Evolutionary conservation across 2,329 filamentous ascomycete genomes (phyloP), one percentile per base, ranked within the genome.

Genomic region (Xylariaceae sp.): DNA sequence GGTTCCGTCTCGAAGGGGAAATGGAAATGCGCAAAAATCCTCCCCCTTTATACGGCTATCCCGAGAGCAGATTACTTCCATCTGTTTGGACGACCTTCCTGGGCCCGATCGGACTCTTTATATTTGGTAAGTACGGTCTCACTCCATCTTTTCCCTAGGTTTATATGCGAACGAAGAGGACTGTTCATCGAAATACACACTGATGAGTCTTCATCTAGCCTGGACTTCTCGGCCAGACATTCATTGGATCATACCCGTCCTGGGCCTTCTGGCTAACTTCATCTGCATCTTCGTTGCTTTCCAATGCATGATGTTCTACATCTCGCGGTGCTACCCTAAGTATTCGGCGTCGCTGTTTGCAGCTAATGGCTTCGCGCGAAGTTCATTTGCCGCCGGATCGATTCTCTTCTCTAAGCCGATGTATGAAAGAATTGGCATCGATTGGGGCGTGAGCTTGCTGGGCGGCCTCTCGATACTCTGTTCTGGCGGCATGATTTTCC

Each of bases 41-140:
- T 2, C 59, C 61, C 23, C 59, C 61, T 2, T 20, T 64, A 21
- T 62, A 62, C 52, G 61, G 61, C 6, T 53, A 47, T 42, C 62
- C 62, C 12, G 62, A 64, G 45, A 53, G 52, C 19, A 52, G 60
- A 32, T 23, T 75, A 7, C 50, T 73, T 5, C 75, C 75, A 3
- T 74, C 73, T 0, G 65, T 78, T 5, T 66, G 72, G 29, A 71
- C 71, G 4, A 63, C 68, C 16, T 67, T 75, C 37, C 60, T 69
- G 2, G 65, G 71, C 16, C 68, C 73, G 1, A 65, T 73, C 44
- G 75, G 75, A 1, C 63, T 78, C 5, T 77, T 78, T 58, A 60
- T 77, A 7, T 76, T 71, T 40, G 62, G 62, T 64, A 14, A 56
- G 62, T 52, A n/a, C 18, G 20, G 12, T 40, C 44, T 4, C 14